phyloP scores from a whole-genome alignment of 306 rosid genomes.

The Pueraria montana region DNA sequence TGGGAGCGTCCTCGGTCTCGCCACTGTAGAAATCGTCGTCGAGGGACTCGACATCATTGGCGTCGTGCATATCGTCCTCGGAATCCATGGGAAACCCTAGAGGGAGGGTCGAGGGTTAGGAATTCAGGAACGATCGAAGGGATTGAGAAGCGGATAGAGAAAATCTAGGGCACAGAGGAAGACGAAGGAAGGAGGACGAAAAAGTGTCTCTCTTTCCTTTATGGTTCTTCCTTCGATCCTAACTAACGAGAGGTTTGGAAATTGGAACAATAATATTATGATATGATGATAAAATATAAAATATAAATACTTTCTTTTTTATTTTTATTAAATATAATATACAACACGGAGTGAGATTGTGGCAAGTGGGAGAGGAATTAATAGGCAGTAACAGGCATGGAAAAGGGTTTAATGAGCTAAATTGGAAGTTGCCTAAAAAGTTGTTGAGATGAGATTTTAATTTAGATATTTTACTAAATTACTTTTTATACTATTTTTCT shows the following conservation, averaged over 20 bases:
- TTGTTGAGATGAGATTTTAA: background rate
- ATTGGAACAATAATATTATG: background rate
- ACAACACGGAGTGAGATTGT: background rate
- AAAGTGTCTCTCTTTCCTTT: conserved; percentile 45
- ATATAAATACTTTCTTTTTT: no score
- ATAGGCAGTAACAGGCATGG: background rate
- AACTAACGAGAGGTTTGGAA: conserved; percentile 32
- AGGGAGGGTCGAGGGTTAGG: background rate
- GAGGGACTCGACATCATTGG: conserved; percentile 75
- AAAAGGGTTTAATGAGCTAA: background rate
- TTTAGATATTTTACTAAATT: background rate
- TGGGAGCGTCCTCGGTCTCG: conserved; percentile 69
- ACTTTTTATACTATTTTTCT: background rate
- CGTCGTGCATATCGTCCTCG: conserved; percentile 75
- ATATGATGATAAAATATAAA: background rate
- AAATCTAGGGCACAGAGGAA: conserved; percentile 54
- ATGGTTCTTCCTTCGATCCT: conserved; percentile 40
- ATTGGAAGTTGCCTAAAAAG: background rate
- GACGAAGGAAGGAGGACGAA: background rate
- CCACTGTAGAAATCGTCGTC: conserved; percentile 94
- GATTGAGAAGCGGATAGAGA: conserved; percentile 29
- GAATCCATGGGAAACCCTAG: conserved; percentile 58
- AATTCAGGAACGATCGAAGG: conserved; percentile 30
- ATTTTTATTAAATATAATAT: no score
- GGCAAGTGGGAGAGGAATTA: conserved; percentile 11